phyloP scores from a whole-genome alignment of 225 moss, liverwort and hornwort genomes.

The Marchantia paleacea region DNA sequence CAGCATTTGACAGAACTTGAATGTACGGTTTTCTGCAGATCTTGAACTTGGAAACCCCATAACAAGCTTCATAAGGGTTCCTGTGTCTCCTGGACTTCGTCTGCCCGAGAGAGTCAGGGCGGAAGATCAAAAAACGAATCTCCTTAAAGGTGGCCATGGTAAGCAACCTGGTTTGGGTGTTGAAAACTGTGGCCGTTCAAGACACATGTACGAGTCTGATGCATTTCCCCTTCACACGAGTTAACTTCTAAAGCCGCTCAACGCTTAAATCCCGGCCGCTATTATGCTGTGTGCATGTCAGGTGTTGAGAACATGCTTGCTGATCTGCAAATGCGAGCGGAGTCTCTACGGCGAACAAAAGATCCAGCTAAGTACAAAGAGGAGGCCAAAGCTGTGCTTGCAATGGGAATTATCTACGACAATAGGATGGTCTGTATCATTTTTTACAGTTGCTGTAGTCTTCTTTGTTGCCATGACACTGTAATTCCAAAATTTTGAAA shows the following conservation, averaged over 20 bases:
- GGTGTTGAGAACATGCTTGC: slow-evolving; percentile 44
- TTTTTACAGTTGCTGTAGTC: background rate
- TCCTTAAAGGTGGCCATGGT: slow-evolving; percentile 51
- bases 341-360: slow-evolving; percentile 64
- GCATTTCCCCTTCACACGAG: background rate
- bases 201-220: background rate
- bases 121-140: slow-evolving; percentile 54
- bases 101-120: slow-evolving; percentile 59
- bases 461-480: background rate
- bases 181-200: background rate
- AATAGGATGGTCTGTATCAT: slow-evolving; percentile 67
- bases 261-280: background rate
- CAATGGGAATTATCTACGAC: slow-evolving; percentile 83
- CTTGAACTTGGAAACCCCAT: slow-evolving; percentile 56
- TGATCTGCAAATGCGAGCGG: slow-evolving; percentile 61
- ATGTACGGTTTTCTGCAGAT: slow-evolving; percentile 18
- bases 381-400: slow-evolving; percentile 68
- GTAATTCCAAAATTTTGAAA: background rate
- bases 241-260: background rate
- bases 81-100: slow-evolving; percentile 54
- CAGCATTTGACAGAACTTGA: background rate
- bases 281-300: slow-evolving; percentile 18
- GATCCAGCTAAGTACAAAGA: slow-evolving; percentile 78
- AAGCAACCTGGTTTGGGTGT: slow-evolving; percentile 1
- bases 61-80: slow-evolving; percentile 61